Evolutionary conservation across 768 basidiomycete genomes (phyloP), one percentile per base, ranked within the genome.

Genomic region (Lactarius indigo): DNA sequence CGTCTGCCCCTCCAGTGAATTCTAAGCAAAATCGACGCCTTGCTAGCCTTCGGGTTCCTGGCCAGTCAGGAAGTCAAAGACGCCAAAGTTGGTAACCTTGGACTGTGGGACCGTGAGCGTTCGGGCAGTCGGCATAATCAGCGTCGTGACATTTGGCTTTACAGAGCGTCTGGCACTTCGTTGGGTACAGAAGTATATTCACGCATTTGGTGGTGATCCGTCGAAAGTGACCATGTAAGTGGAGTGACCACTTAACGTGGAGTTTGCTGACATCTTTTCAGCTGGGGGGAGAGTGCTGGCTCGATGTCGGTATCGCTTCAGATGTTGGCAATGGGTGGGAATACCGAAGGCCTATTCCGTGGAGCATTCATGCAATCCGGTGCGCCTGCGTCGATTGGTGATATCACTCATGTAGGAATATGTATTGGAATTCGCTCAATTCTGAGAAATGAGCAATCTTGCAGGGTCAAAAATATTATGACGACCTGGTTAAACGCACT

Each of bases 181-280:
- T 61, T 90, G 89, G 88, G 76, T 90, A 2, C 83, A 87, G 66
- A 83, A 85, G 71, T 84, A 90, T 72, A 87, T 90, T 64, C 70
- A 74, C 35, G 75, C 77, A 7, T 90, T 89, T 70, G 87, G 88
- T 1, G 88, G 89, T 9, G 86, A 90, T 72, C 82, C 84, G 0
- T 73, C 72, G 6, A 86, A 84, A 73, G 86, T 87, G 2, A 85
- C 84, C 0, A 80, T 85, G 82, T 85, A 72, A 61, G 82, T n/a
- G 42, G 9, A 44, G 28, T 47, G 59, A 56, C 59, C 35, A 17
- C 58, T 66, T 61, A 52, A 64, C 28, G 37, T 35, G 4, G 28
- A 50, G 10, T 50, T 10, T 39, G 20, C 62, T 64, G 15, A 64
- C 23, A 6, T 10, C 31, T 23, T 23, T 33, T 23, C 54, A 81